Conservation (phyloP, 768 basidiomycete genomes). For the Piloderma croceum region DNA sequence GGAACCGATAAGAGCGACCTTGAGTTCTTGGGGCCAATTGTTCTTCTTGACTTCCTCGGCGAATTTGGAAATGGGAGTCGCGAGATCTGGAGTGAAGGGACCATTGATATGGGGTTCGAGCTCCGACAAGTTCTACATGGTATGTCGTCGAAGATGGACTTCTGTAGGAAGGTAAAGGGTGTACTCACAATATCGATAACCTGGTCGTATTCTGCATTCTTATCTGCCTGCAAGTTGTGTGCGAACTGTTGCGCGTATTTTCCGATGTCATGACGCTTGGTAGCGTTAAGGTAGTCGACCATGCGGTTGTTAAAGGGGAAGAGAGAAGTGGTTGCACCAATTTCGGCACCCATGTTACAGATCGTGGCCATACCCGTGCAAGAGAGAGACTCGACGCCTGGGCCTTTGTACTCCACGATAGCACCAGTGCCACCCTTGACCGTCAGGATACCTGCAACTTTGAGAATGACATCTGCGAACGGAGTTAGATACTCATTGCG, state of each 20-base stretch:
- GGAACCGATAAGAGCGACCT: slow-evolving; percentile 95
- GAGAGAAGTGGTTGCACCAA: slow-evolving; percentile 96
- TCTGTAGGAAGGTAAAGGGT: not conserved
- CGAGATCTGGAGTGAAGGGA: slow-evolving; percentile 99
- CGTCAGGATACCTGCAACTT: slow-evolving; percentile 97
- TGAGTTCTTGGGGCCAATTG: slow-evolving; percentile 94
- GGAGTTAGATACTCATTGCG: not conserved
- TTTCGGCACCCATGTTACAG: slow-evolving; percentile 99
- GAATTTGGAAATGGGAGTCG: slow-evolving; percentile 96
- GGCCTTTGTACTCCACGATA: slow-evolving; percentile 94
- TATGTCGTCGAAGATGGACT: no score
- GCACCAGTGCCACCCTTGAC: slow-evolving; percentile 99
- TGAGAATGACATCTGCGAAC: slow-evolving; percentile 85
- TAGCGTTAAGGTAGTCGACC: slow-evolving; percentile 91
- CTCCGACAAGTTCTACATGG: slow-evolving; percentile 82
- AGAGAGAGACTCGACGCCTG: slow-evolving; percentile 93
- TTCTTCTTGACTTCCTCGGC: slow-evolving; percentile 88
- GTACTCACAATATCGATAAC: slow-evolving; percentile 79
- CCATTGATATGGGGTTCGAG: slow-evolving; percentile 99
- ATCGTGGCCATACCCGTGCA: slow-evolving; percentile 99
- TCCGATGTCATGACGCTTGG: slow-evolving; percentile 83
- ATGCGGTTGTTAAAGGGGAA: slow-evolving; percentile 99
- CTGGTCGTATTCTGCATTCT: slow-evolving; percentile 89
- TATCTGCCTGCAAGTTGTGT: slow-evolving; percentile 86
- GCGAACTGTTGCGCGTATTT: slow-evolving; percentile 84